phyloP scores from a whole-genome alignment of 768 basidiomycete species.

The Phaffia australis region DNA sequence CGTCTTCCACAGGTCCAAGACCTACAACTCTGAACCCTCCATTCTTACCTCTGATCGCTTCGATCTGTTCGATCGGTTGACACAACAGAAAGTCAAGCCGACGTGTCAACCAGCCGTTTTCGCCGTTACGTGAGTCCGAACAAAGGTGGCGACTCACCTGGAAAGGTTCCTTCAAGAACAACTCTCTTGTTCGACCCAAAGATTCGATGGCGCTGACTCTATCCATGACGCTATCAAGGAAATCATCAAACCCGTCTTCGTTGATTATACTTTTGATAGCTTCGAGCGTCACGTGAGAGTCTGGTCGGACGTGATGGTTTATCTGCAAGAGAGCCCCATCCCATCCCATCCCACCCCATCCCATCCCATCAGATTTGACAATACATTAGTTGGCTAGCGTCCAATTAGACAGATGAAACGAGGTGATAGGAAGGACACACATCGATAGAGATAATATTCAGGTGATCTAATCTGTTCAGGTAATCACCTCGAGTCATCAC shows the following conservation, averaged over 20 bases:
- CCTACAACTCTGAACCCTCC: background rate
- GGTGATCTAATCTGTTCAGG: conserved; percentile 6
- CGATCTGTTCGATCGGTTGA: background rate
- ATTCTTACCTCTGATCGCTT: no score
- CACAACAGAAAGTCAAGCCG: background rate
- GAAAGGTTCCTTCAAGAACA: conserved; percentile 14
- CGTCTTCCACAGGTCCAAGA: background rate
- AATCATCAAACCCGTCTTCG: conserved; percentile 5
- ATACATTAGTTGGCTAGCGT: background rate
- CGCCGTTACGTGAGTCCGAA: no score
- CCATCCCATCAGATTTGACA: background rate
- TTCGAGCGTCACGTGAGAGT: conserved; percentile 22
- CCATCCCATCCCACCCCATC: background rate
- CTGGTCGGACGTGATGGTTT: conserved; percentile 20
- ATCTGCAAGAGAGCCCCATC: background rate
- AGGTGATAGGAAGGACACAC: background rate
- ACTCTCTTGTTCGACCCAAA: conserved; percentile 3
- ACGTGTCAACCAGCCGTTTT: background rate
- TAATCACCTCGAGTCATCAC: conserved; percentile 16
- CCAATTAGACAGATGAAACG: background rate
- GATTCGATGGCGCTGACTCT: conserved; percentile 14
- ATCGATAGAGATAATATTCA: conserved; percentile 16
- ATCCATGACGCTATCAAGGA: conserved; percentile 9
- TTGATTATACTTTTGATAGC: conserved; percentile 11
- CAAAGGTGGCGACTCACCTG: background rate